Evolutionary conservation across 2,329 filamentous ascomycete species (phyloP), one percentile per base, ranked within the genome.

Genomic region (Aspergillus thermomutatus): DNA sequence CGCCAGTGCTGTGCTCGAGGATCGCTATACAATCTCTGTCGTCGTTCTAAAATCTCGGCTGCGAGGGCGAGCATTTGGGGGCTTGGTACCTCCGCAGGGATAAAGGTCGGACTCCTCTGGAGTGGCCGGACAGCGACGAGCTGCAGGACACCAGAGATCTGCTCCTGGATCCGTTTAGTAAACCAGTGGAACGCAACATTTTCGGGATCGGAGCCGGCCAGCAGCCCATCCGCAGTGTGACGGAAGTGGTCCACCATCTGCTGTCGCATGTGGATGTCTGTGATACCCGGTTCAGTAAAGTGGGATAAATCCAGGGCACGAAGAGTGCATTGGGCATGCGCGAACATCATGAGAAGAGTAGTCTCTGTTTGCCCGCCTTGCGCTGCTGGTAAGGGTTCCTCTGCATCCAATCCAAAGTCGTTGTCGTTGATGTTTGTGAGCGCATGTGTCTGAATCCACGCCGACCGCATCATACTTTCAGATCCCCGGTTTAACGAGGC

Each of bases 401-500:
- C 14, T 14, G 31, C 1, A 14, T 37, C 14, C 14, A 7, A 7
- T 17, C 31, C 31, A 37, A 37, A 37, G 4, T 37, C 31, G 6
- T 37, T 6, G 14, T 37, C 31, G 14, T 37, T 37, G 31, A 7
- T 37, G 31, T 17, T 37, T 0, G 31, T 37, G 14, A 37, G 31
- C 2, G 31, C 7, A 17, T 37, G 31, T 17, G 31, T 37, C 14
- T 17, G 31, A 37, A 37, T 37, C 31, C 31, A 37, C 1, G 31
- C 31, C 7, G 31, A 37, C 14, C 31, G 31, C 31, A 37, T 37
- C 31, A 37, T 37, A 6, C 31, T 37, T 37, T 37, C 31, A 2
- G 31, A 37, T 7, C 31, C 66, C 10, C 67, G 56, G 46, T 69
- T 66, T 3, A 68, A 54, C 1, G 63, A 65, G 2, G 64, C 65